phyloP scores from a whole-genome alignment of 1,284 basidiomycete species.

The Cutaneotrichosporon sp. region DNA sequence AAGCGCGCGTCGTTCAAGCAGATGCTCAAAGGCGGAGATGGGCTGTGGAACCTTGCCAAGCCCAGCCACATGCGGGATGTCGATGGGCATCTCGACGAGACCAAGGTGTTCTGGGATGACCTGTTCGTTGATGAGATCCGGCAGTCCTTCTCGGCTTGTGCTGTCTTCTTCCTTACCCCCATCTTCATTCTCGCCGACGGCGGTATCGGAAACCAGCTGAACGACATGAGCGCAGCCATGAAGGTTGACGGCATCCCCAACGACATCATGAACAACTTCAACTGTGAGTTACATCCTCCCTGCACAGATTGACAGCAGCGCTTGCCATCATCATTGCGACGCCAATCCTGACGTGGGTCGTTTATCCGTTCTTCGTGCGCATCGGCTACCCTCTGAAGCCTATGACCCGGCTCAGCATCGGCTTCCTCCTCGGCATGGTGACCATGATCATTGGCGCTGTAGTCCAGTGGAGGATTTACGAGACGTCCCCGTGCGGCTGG shows the following conservation, averaged over 20 bases:
- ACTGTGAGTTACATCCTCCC: conserved; percentile 25
- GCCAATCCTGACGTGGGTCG: conserved; percentile 49
- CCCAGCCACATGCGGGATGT: conserved; percentile 42
- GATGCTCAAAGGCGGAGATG: conserved; percentile 35
- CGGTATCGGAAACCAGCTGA: conserved; percentile 33
- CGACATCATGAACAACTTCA: conserved; percentile 52
- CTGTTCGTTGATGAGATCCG: conserved; percentile 51
- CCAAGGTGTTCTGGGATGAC: conserved; percentile 52
- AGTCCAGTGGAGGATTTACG: conserved; percentile 52
- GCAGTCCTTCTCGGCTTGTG: conserved; percentile 50
- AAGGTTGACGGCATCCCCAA: conserved; percentile 50
- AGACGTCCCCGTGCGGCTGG: conserved; percentile 49
- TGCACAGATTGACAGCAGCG: conserved; percentile 12
- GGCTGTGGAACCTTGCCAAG: conserved; percentile 51
- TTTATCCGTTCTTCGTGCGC: conserved; percentile 50
- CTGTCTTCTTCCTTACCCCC: conserved; percentile 51
- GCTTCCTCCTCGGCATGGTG: conserved; percentile 43
- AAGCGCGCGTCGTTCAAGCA: conserved; percentile 22
- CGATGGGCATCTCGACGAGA: conserved; percentile 38
- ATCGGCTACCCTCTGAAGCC: conserved; percentile 39
- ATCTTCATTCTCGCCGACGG: conserved; percentile 51
- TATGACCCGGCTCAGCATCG: conserved; percentile 36
- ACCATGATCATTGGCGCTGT: conserved; percentile 50
- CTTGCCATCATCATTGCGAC: conserved; percentile 50
- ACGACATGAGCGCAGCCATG: conserved; percentile 50